A percentile compares a stretch with the other conserved stretches of the same genome.
Conservation (phyloP, 163 green algal genomes). For the Scenedesmus sp. region DNA sequence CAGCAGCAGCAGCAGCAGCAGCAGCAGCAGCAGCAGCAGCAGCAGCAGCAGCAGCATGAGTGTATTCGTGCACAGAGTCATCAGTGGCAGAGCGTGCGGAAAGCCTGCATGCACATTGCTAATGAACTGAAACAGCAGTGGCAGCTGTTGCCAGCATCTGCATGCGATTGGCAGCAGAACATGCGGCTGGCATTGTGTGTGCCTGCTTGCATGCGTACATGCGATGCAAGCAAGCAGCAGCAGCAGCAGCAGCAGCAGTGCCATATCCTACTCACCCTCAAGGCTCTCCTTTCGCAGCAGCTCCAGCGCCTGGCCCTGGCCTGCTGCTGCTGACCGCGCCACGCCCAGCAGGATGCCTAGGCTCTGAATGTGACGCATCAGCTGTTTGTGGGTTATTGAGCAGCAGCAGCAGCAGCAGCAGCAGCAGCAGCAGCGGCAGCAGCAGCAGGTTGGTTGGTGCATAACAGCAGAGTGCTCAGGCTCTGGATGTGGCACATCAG, state of each 20-base stretch:
- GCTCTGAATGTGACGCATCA: constrained; percentile 41
- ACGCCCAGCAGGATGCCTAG: constrained; percentile 63
- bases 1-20: background rate
- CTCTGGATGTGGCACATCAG: too few species aligned
- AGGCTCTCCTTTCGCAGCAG: constrained; percentile 89
- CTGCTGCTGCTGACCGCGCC: constrained; percentile 55
- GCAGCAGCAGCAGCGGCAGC: background rate
- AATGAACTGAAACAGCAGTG: background rate
- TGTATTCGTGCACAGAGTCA: background rate
- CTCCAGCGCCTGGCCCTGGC: constrained; percentile 72
- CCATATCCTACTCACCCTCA: constrained; percentile 54
- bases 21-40: background rate
- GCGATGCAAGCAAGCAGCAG: background rate
- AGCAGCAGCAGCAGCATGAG: background rate
- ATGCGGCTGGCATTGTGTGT: background rate
- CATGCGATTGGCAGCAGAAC: background rate
- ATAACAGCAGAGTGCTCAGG: background rate
- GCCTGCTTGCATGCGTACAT: background rate
- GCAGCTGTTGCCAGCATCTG: background rate
- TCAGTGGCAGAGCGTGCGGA: background rate
- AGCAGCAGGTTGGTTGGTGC: background rate
- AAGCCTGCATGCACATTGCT: too few species aligned
- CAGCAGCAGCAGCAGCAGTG: background rate
- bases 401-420: constrained; percentile 42
- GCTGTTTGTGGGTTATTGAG: background rate